phyloP scores from a whole-genome alignment of 2,329 filamentous ascomycete genomes.

The Penicillium decumbens region DNA sequence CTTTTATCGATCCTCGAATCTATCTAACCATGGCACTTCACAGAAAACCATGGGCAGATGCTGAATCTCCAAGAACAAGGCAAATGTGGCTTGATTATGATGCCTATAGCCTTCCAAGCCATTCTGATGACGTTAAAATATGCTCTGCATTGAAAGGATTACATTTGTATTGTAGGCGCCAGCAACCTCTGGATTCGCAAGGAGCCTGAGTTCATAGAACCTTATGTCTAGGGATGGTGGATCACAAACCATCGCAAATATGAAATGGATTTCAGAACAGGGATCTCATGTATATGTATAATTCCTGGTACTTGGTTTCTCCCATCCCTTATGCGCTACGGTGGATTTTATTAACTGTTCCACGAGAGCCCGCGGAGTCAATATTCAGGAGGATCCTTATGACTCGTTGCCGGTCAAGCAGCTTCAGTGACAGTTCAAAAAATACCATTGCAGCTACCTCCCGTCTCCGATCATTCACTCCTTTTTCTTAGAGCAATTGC shows the following conservation, averaged over 20 bases:
- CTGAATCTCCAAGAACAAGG: conserved; percentile 21
- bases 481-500: too few species aligned
- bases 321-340: not conserved
- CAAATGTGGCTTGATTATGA: conserved; percentile 21
- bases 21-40: conserved; percentile 10
- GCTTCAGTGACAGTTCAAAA: too few species aligned
- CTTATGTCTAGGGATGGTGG: conserved; percentile 4
- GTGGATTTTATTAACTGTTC: not conserved
- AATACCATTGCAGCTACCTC: too few species aligned
- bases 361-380: too few species aligned
- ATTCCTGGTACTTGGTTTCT: conserved; percentile 3
- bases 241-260: not conserved
- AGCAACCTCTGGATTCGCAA: conserved; percentile 10
- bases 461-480: too few species aligned
- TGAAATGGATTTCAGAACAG: conserved; percentile 1
- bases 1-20: conserved; percentile 13
- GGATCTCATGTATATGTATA: conserved; percentile 4
- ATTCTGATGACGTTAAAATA: conserved; percentile 18
- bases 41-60: conserved; percentile 19
- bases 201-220: conserved; percentile 8
- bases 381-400: too few species aligned
- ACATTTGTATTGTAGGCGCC: conserved; percentile 19
- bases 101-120: conserved; percentile 12
- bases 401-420: too few species aligned
- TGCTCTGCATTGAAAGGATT: conserved; percentile 13